Base-by-base conservation (phyloP, 176 grass and related monocot genomes). In the Chloris gayana region DNA sequence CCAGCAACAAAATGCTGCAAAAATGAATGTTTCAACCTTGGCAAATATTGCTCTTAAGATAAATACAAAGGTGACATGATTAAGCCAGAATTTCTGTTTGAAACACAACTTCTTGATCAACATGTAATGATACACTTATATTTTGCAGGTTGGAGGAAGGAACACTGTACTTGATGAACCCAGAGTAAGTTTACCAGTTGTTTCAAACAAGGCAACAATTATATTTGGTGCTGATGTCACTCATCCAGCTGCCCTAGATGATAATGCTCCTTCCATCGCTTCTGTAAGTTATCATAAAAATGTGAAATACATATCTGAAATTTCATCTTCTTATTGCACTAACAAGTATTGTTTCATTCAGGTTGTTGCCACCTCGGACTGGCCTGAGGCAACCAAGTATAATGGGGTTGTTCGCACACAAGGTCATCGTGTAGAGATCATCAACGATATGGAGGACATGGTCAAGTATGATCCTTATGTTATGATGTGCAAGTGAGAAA, bases 311-410 rank as follows among this genome's bases (percentile, higher is more conserved):
- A 42, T 64, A 67, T 29, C 38, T 67, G 1, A 3, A 76, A 54
- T 70, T 70, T 32, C 45, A 57, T 69, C 3, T 84, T 62, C 41
- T 41, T 69, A 68, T 56, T 58, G 42, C 9, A 57, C 41, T 51
- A 2, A 80, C 14, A 80, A 14, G 39, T 88, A 13, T 38, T 38
- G 38, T 60, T 17, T 59, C 24, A 69, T 72, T 47, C 63, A 97
- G 87, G 91, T 97, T 70, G 94, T 94, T 78, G 94, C 94, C 25
- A 88, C 85, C 54, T 75, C 76, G 80, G 91, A 97, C 69, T 94
- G 91, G 94, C 91, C 94, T 35, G 83, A 90, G n/a, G 66, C 94
- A 25, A 79, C 82, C 38, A 97, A 79, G 39, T 97, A 97, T 80
- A 84, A 86, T 80, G 89, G 87, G 0, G 39, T 79, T 44, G 31